phyloP scores from a whole-genome alignment of 371 early-diverging fungal genomes.

The Rhizopus stolonifer region DNA sequence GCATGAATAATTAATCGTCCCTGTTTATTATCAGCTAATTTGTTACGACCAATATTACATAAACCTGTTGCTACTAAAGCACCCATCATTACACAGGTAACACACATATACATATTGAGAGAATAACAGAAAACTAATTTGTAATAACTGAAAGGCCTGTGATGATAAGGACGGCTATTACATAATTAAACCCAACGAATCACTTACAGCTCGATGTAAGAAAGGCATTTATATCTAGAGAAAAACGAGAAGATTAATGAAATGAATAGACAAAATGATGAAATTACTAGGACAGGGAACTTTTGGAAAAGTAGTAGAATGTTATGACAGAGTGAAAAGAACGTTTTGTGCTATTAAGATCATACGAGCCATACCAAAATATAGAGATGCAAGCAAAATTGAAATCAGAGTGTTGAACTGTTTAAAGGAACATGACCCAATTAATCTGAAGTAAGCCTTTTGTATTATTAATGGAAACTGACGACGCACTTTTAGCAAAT shows the following conservation, averaged over 20 bases:
- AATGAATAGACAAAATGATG: conserved; percentile 70
- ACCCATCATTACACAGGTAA: conserved; percentile 2
- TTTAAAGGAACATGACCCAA: conserved; percentile 77
- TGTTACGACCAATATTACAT: conserved; percentile 3
- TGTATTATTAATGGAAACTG: not conserved
- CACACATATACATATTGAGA: not conserved
- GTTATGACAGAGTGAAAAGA: conserved; percentile 67
- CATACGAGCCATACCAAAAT: conserved; percentile 91
- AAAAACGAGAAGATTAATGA: not conserved
- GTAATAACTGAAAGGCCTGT: conserved; percentile 33
- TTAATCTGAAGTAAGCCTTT: conserved; percentile 53
- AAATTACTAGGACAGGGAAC: conserved; percentile 93
- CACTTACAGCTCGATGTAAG: conserved; percentile 75
- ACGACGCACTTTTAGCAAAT: conserved; percentile 40
- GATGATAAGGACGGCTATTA: conserved; percentile 95
- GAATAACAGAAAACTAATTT: not conserved
- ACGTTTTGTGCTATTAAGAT: conserved; percentile 78
- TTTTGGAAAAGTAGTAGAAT: conserved; percentile 95
- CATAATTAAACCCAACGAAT: conserved; percentile 72
- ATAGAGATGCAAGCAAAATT: conserved; percentile 88
- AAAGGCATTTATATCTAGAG: not conserved
- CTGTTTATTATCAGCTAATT: not conserved
- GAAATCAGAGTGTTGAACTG: conserved; percentile 86
- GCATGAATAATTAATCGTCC: not conserved
- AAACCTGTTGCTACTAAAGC: conserved; percentile 2